These are phyloP conservation scores for Logfia minima DNA, from an alignment of 129 eudicot genomes.

Conservation along the genomic window DNA sequence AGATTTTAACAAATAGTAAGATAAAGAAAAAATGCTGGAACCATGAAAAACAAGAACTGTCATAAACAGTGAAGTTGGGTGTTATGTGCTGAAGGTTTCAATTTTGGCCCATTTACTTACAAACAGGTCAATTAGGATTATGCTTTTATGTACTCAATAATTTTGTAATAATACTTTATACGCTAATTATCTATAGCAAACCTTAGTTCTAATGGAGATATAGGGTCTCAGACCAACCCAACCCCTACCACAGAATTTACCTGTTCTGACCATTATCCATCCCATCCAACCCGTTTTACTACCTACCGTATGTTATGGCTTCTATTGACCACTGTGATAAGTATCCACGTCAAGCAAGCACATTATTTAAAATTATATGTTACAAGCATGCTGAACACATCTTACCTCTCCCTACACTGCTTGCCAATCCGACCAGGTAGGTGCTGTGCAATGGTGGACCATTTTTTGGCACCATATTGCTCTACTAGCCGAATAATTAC, in stretches of 20 bases:
- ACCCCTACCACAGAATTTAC: too few relatives aligned
- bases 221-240: too few relatives aligned
- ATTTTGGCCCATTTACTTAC: neutral
- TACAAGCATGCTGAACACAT: conserved; percentile 15
- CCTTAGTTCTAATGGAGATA: too few relatives aligned
- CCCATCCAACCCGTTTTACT: too few relatives aligned
- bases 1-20: neutral
- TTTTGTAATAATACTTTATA: neutral
- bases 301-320: neutral
- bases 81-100: neutral
- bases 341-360: neutral
- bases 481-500: conserved; percentile 72
- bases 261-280: too few relatives aligned
- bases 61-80: neutral
- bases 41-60: neutral
- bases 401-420: conserved; percentile 95
- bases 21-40: neutral
- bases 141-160: neutral
- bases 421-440: conserved; percentile 97
- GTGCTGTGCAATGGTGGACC: conserved; percentile 95
- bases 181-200: too few relatives aligned
- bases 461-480: conserved; percentile 87
- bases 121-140: neutral
- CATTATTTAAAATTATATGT: neutral
- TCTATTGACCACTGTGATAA: neutral